Evolutionary conservation across 2,329 filamentous ascomycete species (phyloP).

Genomic region (Sphaerulina musiva): DNA sequence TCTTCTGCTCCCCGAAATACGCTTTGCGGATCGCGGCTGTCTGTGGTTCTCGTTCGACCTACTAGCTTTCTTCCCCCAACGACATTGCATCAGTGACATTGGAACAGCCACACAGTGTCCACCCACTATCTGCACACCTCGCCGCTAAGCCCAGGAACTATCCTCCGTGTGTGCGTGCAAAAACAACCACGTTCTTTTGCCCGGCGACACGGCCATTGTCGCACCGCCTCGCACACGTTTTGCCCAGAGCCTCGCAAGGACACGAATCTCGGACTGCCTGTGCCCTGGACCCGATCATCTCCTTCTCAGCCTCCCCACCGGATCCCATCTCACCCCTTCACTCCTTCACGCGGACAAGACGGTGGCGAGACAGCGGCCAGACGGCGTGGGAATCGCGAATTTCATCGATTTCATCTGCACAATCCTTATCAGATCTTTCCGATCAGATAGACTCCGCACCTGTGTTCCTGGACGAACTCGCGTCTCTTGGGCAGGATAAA

Average conservation of each 20-base stretch:
- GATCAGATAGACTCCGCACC: conserved; percentile 19
- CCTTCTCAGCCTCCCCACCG: neutral
- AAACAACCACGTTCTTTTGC: neutral
- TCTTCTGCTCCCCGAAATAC: neutral
- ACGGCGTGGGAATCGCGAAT: neutral
- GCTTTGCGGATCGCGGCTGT: neutral
- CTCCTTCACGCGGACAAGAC: neutral
- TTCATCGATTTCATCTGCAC: neutral
- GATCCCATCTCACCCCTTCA: neutral
- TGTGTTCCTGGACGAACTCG: conserved; percentile 1
- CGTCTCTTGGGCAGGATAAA: neutral
- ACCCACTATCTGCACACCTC: neutral
- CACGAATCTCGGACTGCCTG: neutral
- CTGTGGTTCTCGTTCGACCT: neutral
- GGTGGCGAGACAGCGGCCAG: neutral
- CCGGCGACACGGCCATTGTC: neutral
- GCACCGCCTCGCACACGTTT: neutral
- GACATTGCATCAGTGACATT: conserved; percentile 5
- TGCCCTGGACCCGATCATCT: neutral
- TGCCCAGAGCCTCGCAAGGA: neutral
- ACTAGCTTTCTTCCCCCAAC: neutral
- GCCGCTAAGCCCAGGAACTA: neutral
- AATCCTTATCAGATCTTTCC: conserved; percentile 13
- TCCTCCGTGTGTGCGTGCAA: neutral
- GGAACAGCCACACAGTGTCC: neutral